Percentiles rank a stretch among this genome's conserved stretches.
Evolutionary conservation across 2,329 filamentous ascomycete genomes (phyloP).

Genomic region (Karstenula rhodostoma): DNA sequence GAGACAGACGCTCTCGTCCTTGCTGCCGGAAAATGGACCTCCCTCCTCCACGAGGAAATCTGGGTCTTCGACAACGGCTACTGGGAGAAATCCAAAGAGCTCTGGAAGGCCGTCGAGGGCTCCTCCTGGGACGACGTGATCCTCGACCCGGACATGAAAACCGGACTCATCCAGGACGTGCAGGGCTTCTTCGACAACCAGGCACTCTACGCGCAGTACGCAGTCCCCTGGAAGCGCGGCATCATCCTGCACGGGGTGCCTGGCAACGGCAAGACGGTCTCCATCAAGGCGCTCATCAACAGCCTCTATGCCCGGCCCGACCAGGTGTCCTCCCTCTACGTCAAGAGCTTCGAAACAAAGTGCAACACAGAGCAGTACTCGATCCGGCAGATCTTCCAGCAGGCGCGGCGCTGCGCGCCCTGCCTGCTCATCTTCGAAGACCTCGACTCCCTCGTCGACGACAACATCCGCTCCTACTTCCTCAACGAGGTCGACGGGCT

Average conservation of each 20-base stretch:
- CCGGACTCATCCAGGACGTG: conserved; percentile 68
- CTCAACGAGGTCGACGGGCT: conserved; percentile 77
- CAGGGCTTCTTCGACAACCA: conserved; percentile 59
- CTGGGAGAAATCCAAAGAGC: conserved; percentile 68
- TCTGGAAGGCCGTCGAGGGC: conserved; percentile 59
- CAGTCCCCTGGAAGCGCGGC: conserved; percentile 59
- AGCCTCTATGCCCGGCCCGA: conserved; percentile 61
- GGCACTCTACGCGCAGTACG: conserved; percentile 52
- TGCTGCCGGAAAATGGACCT: conserved; percentile 63
- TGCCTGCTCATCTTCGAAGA: conserved; percentile 77
- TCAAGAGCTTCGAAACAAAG: conserved; percentile 59
- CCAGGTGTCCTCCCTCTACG: conserved; percentile 61
- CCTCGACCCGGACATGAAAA: conserved; percentile 69
- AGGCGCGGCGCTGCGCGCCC: conserved; percentile 68
- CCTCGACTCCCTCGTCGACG: conserved; percentile 71
- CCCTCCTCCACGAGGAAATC: conserved; percentile 67
- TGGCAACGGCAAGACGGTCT: conserved; percentile 73
- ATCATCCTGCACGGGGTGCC: conserved; percentile 63
- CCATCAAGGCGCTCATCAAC: conserved; percentile 73
- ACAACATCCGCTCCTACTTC: conserved; percentile 71
- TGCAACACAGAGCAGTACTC: conserved; percentile 63
- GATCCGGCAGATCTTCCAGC: conserved; percentile 46
- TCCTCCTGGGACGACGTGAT: conserved; percentile 71
- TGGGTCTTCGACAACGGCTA: conserved; percentile 69
- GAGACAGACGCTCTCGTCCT: conserved; percentile 60